Conservation (phyloP, 78 protist genomes). For the Protostelium mycophagum region DNA sequence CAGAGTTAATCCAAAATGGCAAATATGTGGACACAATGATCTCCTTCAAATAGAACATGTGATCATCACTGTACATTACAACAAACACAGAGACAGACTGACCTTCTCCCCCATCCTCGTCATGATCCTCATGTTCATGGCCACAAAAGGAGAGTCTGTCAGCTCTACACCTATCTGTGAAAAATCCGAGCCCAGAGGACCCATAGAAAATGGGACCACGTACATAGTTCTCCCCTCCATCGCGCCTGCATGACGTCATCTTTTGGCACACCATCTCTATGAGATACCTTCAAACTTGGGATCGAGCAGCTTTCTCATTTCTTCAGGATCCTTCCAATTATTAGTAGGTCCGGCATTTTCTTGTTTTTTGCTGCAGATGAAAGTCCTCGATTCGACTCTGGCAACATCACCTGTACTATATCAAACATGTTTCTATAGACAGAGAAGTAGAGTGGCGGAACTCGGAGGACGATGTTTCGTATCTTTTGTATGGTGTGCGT, state of each 20-base stretch:
- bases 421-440: not conserved
- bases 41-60: not conserved
- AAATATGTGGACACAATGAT: not conserved
- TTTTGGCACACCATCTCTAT: not conserved
- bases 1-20: not conserved
- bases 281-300: conserved; percentile 33
- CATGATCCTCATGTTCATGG: conserved; percentile 83
- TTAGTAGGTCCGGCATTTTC: conserved; percentile 83
- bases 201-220: conserved; percentile 86
- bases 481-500: not conserved
- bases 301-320: conserved; percentile 57
- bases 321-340: conserved; percentile 74
- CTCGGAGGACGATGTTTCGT: not conserved
- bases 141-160: conserved; percentile 85
- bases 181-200: conserved; percentile 66
- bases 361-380: conserved; percentile 57
- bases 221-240: conserved; percentile 88
- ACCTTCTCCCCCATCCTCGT: conserved; percentile 69
- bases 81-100: conserved; percentile 3
- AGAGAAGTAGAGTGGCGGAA: not conserved
- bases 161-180: conserved; percentile 71
- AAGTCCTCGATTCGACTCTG: conserved; percentile 78
- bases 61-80: too few relatives aligned
- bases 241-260: not conserved
- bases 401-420: conserved; percentile 49